Conservation (phyloP, 2,329 filamentous ascomycete genomes). For the Penicillium italicum region DNA sequence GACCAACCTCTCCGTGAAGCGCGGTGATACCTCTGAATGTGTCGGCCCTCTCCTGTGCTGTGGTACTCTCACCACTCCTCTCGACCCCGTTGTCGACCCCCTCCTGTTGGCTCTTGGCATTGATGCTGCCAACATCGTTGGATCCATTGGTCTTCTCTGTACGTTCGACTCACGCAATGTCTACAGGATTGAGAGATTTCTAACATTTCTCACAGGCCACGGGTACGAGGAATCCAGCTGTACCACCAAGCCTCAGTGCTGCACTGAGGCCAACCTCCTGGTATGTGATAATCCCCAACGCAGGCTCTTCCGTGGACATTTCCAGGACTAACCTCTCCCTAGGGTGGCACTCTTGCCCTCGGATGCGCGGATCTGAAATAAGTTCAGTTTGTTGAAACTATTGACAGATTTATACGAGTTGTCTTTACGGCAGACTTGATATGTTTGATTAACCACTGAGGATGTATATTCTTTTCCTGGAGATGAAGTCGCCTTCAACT, state of each 20-base stretch:
- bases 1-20: conserved; percentile 11
- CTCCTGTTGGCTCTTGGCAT: conserved; percentile 24
- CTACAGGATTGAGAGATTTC: neutral
- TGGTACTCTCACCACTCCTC: conserved; percentile 27
- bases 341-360: conserved; percentile 27
- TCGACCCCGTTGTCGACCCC: conserved; percentile 27
- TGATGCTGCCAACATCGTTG: conserved; percentile 24
- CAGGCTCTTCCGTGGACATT: no score
- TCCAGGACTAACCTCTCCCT: conserved; percentile 1
- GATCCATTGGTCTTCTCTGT: conserved; percentile 31
- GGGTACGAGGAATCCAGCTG: conserved; percentile 22
- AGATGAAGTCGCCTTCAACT: neutral
- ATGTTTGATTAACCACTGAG: neutral
- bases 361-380: conserved; percentile 21
- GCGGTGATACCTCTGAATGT: conserved; percentile 16
- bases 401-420: neutral
- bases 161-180: neutral
- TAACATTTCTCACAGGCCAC: conserved; percentile 21
- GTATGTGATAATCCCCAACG: conserved; percentile 13
- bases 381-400: neutral
- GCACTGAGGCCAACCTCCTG: conserved; percentile 30
- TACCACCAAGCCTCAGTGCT: conserved; percentile 26
- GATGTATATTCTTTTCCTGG: neutral
- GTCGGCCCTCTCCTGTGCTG: conserved; percentile 28
- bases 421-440: neutral